Conservation (phyloP, 2,329 filamentous ascomycete genomes). For the Stagonosporopsis tanaceti region DNA sequence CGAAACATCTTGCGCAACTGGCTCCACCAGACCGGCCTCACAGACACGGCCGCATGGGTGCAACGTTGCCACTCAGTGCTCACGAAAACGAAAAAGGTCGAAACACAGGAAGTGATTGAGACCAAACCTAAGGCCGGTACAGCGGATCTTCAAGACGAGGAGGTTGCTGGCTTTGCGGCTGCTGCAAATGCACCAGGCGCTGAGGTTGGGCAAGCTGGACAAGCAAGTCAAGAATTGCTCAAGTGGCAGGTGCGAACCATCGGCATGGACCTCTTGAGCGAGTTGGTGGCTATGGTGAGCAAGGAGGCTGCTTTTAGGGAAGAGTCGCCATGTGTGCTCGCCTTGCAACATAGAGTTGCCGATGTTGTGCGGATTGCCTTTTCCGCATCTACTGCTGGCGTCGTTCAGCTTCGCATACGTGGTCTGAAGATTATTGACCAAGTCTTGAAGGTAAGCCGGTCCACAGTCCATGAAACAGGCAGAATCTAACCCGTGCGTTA, state of each 20-base stretch:
- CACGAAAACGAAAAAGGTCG: conserved; percentile 81
- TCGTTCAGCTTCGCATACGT: conserved; percentile 87
- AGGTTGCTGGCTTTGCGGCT: conserved; percentile 94
- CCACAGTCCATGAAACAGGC: background rate
- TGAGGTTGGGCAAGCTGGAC: conserved; percentile 50
- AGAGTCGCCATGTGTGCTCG: conserved; percentile 77
- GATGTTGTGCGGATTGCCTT: conserved; percentile 98
- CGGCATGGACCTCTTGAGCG: conserved; percentile 86
- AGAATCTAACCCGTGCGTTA: conserved; percentile 31
- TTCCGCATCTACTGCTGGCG: conserved; percentile 92
- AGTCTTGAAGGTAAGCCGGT: conserved; percentile 70
- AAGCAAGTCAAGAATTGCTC: conserved; percentile 78
- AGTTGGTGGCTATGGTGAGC: conserved; percentile 79
- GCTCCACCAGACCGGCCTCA: conserved; percentile 87
- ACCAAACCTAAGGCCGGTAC: conserved; percentile 60
- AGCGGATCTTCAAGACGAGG: conserved; percentile 92
- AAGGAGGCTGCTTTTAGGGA: conserved; percentile 82
- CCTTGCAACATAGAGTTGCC: conserved; percentile 82
- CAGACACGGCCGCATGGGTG: conserved; percentile 84
- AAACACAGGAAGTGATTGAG: conserved; percentile 60
- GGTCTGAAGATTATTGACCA: conserved; percentile 94
- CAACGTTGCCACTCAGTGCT: conserved; percentile 87
- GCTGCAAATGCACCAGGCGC: conserved; percentile 65
- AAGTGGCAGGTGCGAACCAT: conserved; percentile 97
- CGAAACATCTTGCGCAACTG: conserved; percentile 89